Conservation (phyloP, 2,329 filamentous ascomycete genomes). For the Aaosphaeria pasadenensis region DNA sequence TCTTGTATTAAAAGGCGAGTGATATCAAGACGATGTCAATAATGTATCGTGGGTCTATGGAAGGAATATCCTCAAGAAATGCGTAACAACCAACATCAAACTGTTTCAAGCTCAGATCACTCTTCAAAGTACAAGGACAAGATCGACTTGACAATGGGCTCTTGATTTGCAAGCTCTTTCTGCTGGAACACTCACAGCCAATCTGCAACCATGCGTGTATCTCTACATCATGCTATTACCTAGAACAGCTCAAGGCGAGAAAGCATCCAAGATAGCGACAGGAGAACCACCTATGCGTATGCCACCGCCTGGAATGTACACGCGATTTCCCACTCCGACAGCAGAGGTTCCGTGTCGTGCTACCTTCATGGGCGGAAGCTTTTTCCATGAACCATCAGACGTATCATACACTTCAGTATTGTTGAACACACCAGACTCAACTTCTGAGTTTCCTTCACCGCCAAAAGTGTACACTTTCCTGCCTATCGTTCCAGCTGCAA, state of each 20-base stretch:
- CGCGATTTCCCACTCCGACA: slow-evolving; percentile 12
- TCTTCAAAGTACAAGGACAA: no score
- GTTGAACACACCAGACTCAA: slow-evolving; percentile 15
- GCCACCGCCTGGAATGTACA: slow-evolving; percentile 25
- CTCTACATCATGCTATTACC: no score
- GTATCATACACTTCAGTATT: slow-evolving; percentile 20
- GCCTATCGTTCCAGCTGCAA: slow-evolving; percentile 15
- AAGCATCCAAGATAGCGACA: slow-evolving; percentile 16
- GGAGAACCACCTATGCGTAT: slow-evolving; percentile 11
- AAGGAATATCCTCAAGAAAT: no score
- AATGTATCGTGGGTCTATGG: no score
- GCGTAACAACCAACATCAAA: no score
- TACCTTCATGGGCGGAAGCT: slow-evolving; percentile 12
- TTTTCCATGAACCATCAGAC: slow-evolving; percentile 13
- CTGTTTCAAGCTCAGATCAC: no score
- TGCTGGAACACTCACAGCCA: no score
- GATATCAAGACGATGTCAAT: no score
- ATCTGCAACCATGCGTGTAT: no score
- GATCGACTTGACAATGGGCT: no score
- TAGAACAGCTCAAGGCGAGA: slow-evolving; percentile 2
- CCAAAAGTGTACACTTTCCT: slow-evolving; percentile 24
- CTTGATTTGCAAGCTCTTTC: no score
- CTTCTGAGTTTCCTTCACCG: slow-evolving; percentile 18
- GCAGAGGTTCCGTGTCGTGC: slow-evolving; percentile 24
- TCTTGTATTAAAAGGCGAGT: no score